Evolutionary conservation across 208 protist genomes (phyloP), one percentile per base, ranked within the genome.

Genomic region (Zelonia costaricensis): DNA sequence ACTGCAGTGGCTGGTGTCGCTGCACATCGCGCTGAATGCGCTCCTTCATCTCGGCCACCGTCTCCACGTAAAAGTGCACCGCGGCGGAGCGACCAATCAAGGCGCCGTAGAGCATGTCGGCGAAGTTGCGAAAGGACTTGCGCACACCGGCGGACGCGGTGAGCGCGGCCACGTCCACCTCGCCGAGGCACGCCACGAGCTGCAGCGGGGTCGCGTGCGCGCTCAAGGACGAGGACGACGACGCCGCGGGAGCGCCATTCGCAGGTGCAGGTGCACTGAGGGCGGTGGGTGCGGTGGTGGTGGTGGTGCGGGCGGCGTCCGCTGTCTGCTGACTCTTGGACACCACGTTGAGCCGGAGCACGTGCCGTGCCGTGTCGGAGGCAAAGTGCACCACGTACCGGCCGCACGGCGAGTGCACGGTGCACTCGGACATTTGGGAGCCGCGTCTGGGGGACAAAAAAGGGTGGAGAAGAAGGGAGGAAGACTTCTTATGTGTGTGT

Each of bases 1-100:
- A n/a, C 25, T 18, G 25, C 28, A 42, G 31, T 28, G 30, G 28
- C 18, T 39, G 33, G 27, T 69, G 56, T 1, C 27, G 43, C 28
- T 54, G 65, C 36, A 87, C 72, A 46, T 93, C 83, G 1, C 57
- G 35, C 31, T 80, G 60, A 47, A 95, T 91, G 47, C 88, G 88
- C 39, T 69, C 59, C 51, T 81, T 75, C 80, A 95, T 84, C 56
- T 92, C 83, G 16, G 73, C 78, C 27, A 75, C 70, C 4, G 80
- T 92, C 57, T 95, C 85, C 27, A 95, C 79, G 68, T 80, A 92
- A 57, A 92, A 92, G 28, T 45, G 65, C 4, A 95, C 77, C 45
- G 72, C 86, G 5, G 75, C 10, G 3, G 84, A 78, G 3, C 71
- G 72, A 23, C 89, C 85, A 57, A 88, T 88, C 43, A 95, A 67